phyloP scores from a whole-genome alignment of 2,329 filamentous ascomycete genomes.

The Exophiala sp. region DNA sequence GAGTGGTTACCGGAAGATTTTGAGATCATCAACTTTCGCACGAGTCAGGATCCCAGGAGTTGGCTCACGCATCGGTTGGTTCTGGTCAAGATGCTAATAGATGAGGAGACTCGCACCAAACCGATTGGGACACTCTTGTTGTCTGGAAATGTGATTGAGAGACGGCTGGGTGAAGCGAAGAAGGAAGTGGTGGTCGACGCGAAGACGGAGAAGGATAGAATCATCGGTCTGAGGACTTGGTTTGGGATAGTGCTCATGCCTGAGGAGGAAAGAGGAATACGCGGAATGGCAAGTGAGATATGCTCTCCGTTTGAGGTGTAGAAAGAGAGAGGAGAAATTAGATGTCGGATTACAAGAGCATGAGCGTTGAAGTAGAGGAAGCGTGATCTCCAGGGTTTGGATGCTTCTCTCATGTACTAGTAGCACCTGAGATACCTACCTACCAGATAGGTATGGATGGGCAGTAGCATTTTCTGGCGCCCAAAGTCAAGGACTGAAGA shows the following conservation, averaged over 20 bases:
- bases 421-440: too few relatives aligned
- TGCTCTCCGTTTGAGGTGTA: constrained; percentile 5
- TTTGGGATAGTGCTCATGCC: constrained; percentile 50
- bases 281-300: constrained; percentile 47
- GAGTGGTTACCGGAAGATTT: constrained; percentile 61
- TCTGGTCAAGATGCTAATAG: constrained; percentile 50
- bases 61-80: constrained; percentile 53
- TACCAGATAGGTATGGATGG: too few relatives aligned
- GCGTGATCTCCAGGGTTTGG: too few relatives aligned
- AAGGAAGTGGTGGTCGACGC: constrained; percentile 46
- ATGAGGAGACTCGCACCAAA: constrained; percentile 44
- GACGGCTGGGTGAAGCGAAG: constrained; percentile 36
- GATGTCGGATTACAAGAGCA: too few relatives aligned
- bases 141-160: constrained; percentile 41
- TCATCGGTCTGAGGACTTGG: constrained; percentile 46
- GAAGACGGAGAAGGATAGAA: constrained; percentile 49
- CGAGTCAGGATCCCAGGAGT: constrained; percentile 45
- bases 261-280: constrained; percentile 48
- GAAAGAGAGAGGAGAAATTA: not conserved
- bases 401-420: too few relatives aligned
- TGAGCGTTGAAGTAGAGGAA: too few relatives aligned
- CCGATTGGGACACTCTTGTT: constrained; percentile 50
- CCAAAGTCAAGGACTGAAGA: too few relatives aligned
- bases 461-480: too few relatives aligned
- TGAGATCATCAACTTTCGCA: constrained; percentile 54